These are phyloP conservation scores for Fusarium tjaetaba DNA, from an alignment of 2,329 filamentous ascomycete species.

Conservation along the genomic window DNA sequence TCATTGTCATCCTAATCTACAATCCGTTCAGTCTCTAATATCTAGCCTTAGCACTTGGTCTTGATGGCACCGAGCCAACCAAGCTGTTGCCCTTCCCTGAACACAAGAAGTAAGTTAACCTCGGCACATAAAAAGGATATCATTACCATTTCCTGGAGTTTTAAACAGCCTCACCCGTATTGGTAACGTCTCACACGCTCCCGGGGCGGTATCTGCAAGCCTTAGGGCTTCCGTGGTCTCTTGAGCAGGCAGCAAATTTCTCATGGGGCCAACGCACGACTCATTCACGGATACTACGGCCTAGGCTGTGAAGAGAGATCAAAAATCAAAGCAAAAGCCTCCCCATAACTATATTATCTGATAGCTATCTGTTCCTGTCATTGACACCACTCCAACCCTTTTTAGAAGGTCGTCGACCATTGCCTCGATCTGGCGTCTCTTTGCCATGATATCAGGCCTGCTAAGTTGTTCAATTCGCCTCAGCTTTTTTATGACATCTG, in stretches of 20 bases:
- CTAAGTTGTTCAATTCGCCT: rapidly evolving
- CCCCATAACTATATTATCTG: rapidly evolving
- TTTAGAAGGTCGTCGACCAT: not conserved
- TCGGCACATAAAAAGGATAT: rapidly evolving
- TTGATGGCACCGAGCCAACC: not conserved
- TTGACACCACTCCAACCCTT: rapidly evolving
- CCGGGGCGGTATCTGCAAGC: rapidly evolving
- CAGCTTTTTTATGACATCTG: rapidly evolving
- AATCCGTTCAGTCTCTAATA: rapidly evolving
- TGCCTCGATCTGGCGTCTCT: not conserved
- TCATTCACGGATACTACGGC: rapidly evolving
- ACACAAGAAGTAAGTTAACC: not conserved
- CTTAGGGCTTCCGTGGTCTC: not conserved
- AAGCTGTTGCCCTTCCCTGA: rapidly evolving
- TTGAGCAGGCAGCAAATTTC: not conserved
- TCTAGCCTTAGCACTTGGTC: rapidly evolving
- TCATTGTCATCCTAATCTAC: not conserved
- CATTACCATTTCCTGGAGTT: rapidly evolving
- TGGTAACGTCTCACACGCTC: not conserved
- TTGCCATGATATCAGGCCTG: rapidly evolving
- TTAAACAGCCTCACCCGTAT: too few relatives aligned
- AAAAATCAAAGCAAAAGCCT: not conserved
- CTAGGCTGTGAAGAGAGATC: not conserved
- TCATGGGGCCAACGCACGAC: rapidly evolving
- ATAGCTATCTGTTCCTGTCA: not conserved